These are phyloP conservation scores for Xerocomus potaroensis DNA, from an alignment of 768 basidiomycete species.

Conservation along the genomic window DNA sequence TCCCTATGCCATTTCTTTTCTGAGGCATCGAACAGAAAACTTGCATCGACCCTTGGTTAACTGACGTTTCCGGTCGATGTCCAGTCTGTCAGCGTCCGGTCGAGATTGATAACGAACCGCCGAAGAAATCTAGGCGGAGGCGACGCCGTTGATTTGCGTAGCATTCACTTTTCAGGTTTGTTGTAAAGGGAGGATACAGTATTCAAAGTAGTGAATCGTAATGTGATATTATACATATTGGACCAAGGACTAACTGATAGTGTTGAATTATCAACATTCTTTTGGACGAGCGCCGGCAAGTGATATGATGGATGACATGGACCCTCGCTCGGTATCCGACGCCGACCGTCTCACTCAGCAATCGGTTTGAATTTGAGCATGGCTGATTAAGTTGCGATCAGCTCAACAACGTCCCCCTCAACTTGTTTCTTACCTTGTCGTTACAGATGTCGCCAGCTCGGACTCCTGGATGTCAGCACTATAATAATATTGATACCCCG, in stretches of 20 bases:
- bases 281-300: too few species aligned
- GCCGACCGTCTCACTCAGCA: not conserved
- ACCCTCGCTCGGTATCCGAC: too few species aligned
- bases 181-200: slow-evolving; percentile 19
- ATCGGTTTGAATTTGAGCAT: not conserved
- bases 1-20: not conserved
- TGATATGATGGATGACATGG: too few species aligned
- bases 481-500: not conserved
- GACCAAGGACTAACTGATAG: slow-evolving; percentile 25
- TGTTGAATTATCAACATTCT: slow-evolving; percentile 25
- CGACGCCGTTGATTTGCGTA: slow-evolving; percentile 15
- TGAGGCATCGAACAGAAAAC: slow-evolving; percentile 52
- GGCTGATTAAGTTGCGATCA: slow-evolving; percentile 19
- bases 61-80: slow-evolving; percentile 80
- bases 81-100: slow-evolving; percentile 82
- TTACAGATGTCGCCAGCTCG: slow-evolving; percentile 2
- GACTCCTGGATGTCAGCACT: not conserved
- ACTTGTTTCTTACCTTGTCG: not conserved
- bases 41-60: slow-evolving; percentile 88
- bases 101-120: slow-evolving; percentile 39
- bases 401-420: not conserved
- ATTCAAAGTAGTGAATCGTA: slow-evolving; percentile 27
- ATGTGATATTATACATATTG: slow-evolving; percentile 30
- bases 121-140: slow-evolving; percentile 31
- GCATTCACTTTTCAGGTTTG: slow-evolving; percentile 3